A percentile compares a stretch with the other conserved stretches of the same genome.
Evolutionary conservation across 768 basidiomycete genomes (phyloP).

Genomic region (Arthromyces matolae): DNA sequence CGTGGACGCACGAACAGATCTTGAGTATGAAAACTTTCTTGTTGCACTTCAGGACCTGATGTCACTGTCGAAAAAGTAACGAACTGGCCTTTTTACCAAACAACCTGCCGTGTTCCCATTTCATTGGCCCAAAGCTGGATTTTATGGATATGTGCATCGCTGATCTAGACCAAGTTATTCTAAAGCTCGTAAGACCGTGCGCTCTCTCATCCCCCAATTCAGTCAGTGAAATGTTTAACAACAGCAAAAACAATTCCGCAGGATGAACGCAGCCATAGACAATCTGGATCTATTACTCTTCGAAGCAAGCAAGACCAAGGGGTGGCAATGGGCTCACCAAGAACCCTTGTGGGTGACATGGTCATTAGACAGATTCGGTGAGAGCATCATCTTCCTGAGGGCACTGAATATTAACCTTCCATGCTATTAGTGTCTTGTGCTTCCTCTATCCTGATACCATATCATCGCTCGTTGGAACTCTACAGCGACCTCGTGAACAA

Average conservation of each 20-base stretch:
- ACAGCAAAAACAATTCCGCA: slow-evolving; percentile 69
- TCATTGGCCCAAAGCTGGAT: slow-evolving; percentile 63
- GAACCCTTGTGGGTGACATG: slow-evolving; percentile 82
- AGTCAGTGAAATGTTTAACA: background rate
- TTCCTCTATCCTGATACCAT: slow-evolving; percentile 54
- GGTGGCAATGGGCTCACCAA: slow-evolving; percentile 64
- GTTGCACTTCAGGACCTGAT: slow-evolving; percentile 7
- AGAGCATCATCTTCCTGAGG: slow-evolving; percentile 11
- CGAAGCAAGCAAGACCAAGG: slow-evolving; percentile 70
- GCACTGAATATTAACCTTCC: background rate
- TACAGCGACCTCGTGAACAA: slow-evolving; percentile 53
- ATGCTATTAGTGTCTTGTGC: slow-evolving; percentile 50
- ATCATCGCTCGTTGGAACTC: slow-evolving; percentile 61
- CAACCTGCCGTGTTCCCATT: slow-evolving; percentile 49
- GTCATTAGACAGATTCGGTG: slow-evolving; percentile 78
- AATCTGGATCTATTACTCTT: slow-evolving; percentile 58
- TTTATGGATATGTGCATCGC: slow-evolving; percentile 64
- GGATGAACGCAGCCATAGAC: slow-evolving; percentile 61
- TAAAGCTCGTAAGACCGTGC: slow-evolving; percentile 56
- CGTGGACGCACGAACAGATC: slow-evolving; percentile 76
- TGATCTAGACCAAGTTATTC: slow-evolving; percentile 54
- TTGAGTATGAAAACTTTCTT: slow-evolving; percentile 57
- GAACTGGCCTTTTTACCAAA: slow-evolving; percentile 53
- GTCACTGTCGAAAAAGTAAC: slow-evolving; percentile 45
- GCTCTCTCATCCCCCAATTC: background rate